Evolutionary conservation across 177 flowering plant species (phyloP).

Genomic region (Vitis hybrid): DNA sequence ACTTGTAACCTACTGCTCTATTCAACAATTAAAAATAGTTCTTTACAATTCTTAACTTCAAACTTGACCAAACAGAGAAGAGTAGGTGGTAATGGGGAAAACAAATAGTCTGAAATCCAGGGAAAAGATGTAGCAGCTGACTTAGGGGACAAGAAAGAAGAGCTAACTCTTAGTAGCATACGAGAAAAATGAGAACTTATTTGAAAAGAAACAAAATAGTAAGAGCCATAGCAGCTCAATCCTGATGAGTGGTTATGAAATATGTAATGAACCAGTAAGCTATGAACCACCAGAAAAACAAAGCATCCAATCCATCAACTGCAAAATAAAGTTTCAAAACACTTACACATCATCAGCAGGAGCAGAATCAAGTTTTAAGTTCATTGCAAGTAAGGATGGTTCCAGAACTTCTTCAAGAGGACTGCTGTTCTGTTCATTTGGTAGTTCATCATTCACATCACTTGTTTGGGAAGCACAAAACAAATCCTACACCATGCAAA

Average conservation of each 20-base stretch:
- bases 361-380: constrained; percentile 68
- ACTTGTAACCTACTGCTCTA: too few species aligned
- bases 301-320: neutral
- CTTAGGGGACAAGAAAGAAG: too few species aligned
- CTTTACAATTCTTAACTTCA: too few species aligned
- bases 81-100: too few species aligned
- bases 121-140: too few species aligned
- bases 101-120: too few species aligned
- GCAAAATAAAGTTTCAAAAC: neutral
- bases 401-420: constrained; percentile 55
- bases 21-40: too few species aligned
- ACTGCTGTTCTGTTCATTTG: constrained; percentile 29
- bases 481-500: constrained; percentile 48
- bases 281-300: neutral
- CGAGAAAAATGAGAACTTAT: too few species aligned
- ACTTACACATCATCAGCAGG: constrained; percentile 62
- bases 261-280: too few species aligned
- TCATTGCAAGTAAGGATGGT: constrained; percentile 71
- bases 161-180: too few species aligned
- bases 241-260: too few species aligned
- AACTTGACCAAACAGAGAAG: too few species aligned
- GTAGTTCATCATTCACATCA: constrained; percentile 32
- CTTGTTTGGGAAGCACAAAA: constrained; percentile 48
- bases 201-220: neutral
- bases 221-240: neutral